Base-by-base conservation (phyloP, 208 protist genomes). In the Porcisia hertigi region DNA sequence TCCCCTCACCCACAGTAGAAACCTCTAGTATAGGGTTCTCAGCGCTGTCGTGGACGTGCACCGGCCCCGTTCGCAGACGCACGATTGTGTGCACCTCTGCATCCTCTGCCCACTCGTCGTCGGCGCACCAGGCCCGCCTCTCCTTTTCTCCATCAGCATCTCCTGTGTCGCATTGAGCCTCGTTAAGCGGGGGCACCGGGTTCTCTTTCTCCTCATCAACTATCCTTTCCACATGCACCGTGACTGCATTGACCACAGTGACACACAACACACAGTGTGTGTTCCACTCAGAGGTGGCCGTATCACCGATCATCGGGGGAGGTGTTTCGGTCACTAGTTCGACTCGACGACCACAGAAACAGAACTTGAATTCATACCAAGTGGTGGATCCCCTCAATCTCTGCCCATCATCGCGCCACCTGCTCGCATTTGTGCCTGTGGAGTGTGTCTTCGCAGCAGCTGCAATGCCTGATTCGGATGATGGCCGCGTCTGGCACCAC, bases 321-420 rank as follows among this genome's bases (percentile, higher is more conserved):
- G 39, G 0, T 0, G 63, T 25, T 39, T 30, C 71, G 9, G 39
- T n/a, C 55, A 36, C 8, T 25, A 75, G 11, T 16, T 54, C 52
- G 16, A 78, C 6, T 2, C 52, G 23, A 6, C 9, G 65, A 3
- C 67, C 66, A 47, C 49, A 36, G n/a, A 82, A 14, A 18, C 52
- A 39, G n/a, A 82, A 53, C 43, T 57, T 43, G 53, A 63, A 34
- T 39, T 74, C 67, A 69, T 78, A 82, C 72, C 78, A 82, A 53
- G 72, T 77, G 9, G 20, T 20, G 3, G 36, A 30, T 0, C 25
- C n/a, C 12, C 5, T 6, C n/a, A 20, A 12, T 30, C 23, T 4
- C 47, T 20, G 49, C 49, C 20, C 41, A 23, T 5, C 41, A 20
- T 20, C 20, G 30, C 1, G 23, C 18, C 41, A 49, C 63, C 41